Evolutionary conservation across 176 grass and related monocot species (phyloP).

Genomic region (Rhipidocladum racemiflorum): DNA sequence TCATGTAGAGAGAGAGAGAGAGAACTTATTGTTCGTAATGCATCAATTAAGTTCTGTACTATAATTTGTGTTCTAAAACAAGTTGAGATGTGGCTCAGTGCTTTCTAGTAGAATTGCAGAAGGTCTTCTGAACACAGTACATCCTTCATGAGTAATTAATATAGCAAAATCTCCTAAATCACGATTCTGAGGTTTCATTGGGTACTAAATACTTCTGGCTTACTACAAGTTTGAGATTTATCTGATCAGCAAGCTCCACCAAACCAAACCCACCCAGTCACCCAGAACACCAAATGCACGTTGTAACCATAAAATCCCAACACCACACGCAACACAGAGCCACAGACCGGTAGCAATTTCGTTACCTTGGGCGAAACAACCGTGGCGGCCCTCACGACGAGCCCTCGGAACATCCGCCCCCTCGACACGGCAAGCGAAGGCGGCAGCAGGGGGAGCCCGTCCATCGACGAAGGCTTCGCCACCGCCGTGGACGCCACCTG

Average conservation of each 20-base stretch:
- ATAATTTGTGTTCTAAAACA: not conserved
- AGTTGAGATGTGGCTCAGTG: not conserved
- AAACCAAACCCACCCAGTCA: not conserved
- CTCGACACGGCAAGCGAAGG: slow-evolving; percentile 20
- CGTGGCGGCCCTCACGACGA: slow-evolving; percentile 62
- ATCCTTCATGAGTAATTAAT: not conserved
- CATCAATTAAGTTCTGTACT: not conserved
- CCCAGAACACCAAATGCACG: not conserved
- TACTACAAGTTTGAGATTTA: not conserved
- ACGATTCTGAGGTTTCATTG: not conserved
- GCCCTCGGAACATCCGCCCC: slow-evolving; percentile 28
- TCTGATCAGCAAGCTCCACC: not conserved
- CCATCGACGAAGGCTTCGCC: slow-evolving; percentile 30
- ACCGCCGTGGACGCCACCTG: slow-evolving; percentile 7
- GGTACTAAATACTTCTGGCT: not conserved
- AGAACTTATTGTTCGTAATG: not conserved
- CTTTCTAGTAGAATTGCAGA: not conserved
- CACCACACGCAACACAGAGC: not conserved
- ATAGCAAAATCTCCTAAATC: not conserved
- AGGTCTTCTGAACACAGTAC: not conserved
- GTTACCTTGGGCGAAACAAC: slow-evolving; percentile 73
- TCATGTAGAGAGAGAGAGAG: not conserved
- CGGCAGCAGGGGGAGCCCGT: slow-evolving; percentile 34
- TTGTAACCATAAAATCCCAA: not conserved
- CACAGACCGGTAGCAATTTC: not conserved